Conservation (phyloP, 345 rosid species). For the Limnanthes douglasii region DNA sequence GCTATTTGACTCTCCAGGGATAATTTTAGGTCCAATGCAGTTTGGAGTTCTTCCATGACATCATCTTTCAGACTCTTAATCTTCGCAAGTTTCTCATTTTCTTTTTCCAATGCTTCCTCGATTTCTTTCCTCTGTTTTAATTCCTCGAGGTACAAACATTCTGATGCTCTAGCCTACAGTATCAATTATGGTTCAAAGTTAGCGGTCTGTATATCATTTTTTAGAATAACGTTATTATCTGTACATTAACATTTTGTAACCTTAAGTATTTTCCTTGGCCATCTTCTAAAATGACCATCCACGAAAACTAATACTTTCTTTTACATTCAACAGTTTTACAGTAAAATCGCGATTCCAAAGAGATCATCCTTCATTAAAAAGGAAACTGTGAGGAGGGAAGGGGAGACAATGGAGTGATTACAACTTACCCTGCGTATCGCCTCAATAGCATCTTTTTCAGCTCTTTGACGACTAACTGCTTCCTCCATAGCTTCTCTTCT, state of each 20-base stretch:
- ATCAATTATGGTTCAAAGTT: too few relatives aligned
- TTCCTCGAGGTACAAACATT: slow-evolving; percentile 39
- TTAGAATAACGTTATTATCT: too few relatives aligned
- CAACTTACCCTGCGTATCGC: slow-evolving; percentile 67
- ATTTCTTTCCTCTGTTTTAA: slow-evolving; percentile 48
- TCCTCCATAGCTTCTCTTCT: slow-evolving; percentile 47
- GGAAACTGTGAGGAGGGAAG: too few relatives aligned
- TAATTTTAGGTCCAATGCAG: slow-evolving; percentile 27
- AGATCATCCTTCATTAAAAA: too few relatives aligned
- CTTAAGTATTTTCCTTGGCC: too few relatives aligned
- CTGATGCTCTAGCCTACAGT: slow-evolving; percentile 44
- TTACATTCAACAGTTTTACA: too few relatives aligned
- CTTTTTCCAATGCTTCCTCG: slow-evolving; percentile 46
- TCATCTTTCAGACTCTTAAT: slow-evolving; percentile 28
- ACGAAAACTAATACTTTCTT: too few relatives aligned
- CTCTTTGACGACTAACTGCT: slow-evolving; percentile 43
- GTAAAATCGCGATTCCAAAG: too few relatives aligned
- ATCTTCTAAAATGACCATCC: too few relatives aligned
- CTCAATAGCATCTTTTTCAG: slow-evolving; percentile 55
- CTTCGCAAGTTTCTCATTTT: slow-evolving; percentile 35
- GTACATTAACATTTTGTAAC: too few relatives aligned
- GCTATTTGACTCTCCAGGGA: slow-evolving; percentile 34
- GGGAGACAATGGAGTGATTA: too few relatives aligned
- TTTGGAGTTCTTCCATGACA: slow-evolving; percentile 32
- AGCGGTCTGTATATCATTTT: too few relatives aligned